Conservation (phyloP, 83 land plant species). For the Picea abies region DNA sequence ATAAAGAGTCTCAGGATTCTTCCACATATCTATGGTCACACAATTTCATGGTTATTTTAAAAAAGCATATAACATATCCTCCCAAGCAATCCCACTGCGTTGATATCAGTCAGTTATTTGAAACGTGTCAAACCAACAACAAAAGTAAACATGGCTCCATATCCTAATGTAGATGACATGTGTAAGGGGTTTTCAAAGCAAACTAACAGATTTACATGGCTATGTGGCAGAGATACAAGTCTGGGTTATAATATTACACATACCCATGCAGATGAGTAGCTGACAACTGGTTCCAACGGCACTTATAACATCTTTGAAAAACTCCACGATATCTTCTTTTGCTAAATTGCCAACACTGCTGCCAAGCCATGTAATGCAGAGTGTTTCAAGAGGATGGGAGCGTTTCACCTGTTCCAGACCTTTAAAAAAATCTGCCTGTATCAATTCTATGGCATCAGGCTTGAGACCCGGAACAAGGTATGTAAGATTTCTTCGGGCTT, state of each 20-base stretch:
- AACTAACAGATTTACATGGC: too few relatives aligned
- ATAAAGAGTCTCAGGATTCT: constrained; percentile 23
- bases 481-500: constrained; percentile 25
- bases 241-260: not conserved
- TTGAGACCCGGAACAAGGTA: constrained; percentile 12
- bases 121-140: too few relatives aligned
- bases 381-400: constrained; percentile 23
- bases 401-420: constrained; percentile 31
- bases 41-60: too few relatives aligned
- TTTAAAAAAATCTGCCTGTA: constrained; percentile 39
- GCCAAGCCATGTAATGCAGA: constrained; percentile 54
- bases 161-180: too few relatives aligned
- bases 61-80: too few relatives aligned
- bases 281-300: constrained; percentile 31
- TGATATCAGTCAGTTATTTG: too few relatives aligned
- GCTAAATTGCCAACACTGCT: constrained; percentile 46
- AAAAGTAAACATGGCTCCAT: too few relatives aligned
- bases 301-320: constrained; percentile 17
- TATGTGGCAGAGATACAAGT: too few relatives aligned
- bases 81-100: too few relatives aligned
- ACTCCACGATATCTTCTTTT: constrained; percentile 13
- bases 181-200: too few relatives aligned
- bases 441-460: constrained; percentile 20
- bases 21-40: constrained; percentile 37
- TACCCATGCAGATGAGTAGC: constrained; percentile 40